A percentile compares a stretch with the other conserved stretches of the same genome.
These are phyloP conservation scores for Hypoxylon sp. DNA, from an alignment of 2,329 filamentous ascomycete species.

Conservation along the genomic window DNA sequence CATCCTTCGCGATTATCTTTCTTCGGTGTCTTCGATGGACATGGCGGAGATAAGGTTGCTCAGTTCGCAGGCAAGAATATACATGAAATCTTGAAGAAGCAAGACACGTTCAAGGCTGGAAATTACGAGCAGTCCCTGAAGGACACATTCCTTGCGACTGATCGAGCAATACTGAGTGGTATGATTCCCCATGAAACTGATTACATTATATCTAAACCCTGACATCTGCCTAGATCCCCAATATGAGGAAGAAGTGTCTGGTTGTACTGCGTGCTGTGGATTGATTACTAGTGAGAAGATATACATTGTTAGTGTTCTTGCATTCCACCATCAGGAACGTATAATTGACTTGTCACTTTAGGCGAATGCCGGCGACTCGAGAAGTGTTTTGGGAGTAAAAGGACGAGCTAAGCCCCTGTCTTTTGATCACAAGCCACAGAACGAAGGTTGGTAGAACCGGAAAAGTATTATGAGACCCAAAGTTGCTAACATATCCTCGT, in stretches of 20 bases:
- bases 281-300: conserved; percentile 93
- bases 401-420: conserved; percentile 97
- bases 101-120: conserved; percentile 91
- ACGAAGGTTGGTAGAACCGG: conserved; percentile 77
- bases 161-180: conserved; percentile 97
- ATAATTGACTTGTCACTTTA: conserved; percentile 59
- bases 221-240: conserved; percentile 78
- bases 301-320: conserved; percentile 81
- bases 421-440: conserved; percentile 99
- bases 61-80: conserved; percentile 93
- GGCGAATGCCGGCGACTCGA: conserved; percentile 97
- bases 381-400: conserved; percentile 95
- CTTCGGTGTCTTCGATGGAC: conserved; percentile 98
- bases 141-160: conserved; percentile 96
- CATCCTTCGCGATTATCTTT: conserved; percentile 86
- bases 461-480: background rate
- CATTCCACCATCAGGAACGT: conserved; percentile 21
- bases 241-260: conserved; percentile 98
- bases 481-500: conserved; percentile 28
- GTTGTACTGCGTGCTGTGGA: conserved; percentile 94
- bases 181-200: conserved; percentile 53
- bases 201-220: conserved; percentile 30
- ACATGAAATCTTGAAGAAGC: conserved; percentile 93
- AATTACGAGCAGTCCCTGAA: conserved; percentile 97
- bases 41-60: conserved; percentile 97